phyloP scores from a whole-genome alignment of 1,284 basidiomycete species.

The Trametes hirsuta region DNA sequence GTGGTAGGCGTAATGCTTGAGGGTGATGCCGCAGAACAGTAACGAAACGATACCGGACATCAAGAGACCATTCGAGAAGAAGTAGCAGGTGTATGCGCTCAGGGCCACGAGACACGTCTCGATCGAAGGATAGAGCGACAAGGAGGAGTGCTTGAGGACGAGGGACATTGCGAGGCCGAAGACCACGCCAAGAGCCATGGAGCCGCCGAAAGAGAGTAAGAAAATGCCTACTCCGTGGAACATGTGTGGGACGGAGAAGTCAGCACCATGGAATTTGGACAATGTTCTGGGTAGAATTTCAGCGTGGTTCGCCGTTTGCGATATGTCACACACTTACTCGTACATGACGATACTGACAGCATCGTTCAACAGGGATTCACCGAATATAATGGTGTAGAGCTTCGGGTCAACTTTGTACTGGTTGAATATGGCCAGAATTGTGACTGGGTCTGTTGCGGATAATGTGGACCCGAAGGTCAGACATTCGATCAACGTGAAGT shows the following conservation, averaged over 20 bases:
- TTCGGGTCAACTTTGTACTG: slow-evolving; percentile 99
- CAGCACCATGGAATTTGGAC: slow-evolving; percentile 88
- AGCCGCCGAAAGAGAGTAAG: slow-evolving; percentile 91
- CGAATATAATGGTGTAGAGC: slow-evolving; percentile 97
- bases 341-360: slow-evolving; percentile 99
- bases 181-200: slow-evolving; percentile 90
- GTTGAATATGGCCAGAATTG: slow-evolving; percentile 98
- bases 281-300: slow-evolving; percentile 59
- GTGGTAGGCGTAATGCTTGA: slow-evolving; percentile 99
- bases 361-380: slow-evolving; percentile 96
- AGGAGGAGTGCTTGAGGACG: slow-evolving; percentile 92
- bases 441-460: slow-evolving; percentile 97
- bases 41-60: slow-evolving; percentile 99
- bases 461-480: slow-evolving; percentile 96
- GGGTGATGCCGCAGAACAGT: slow-evolving; percentile 97
- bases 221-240: slow-evolving; percentile 98
- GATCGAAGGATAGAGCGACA: slow-evolving; percentile 86
- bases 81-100: slow-evolving; percentile 97
- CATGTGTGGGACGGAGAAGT: slow-evolving; percentile 87
- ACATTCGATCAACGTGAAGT: slow-evolving; percentile 87
- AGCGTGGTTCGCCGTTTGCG: not conserved
- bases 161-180: slow-evolving; percentile 93
- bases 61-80: slow-evolving; percentile 93
- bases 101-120: slow-evolving; percentile 95
- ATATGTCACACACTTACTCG: slow-evolving; percentile 75